Evolutionary conservation across 192 early-diverging fungal genomes (phyloP), one percentile per base, ranked within the genome.

Genomic region (Umbelopsis vinacea): DNA sequence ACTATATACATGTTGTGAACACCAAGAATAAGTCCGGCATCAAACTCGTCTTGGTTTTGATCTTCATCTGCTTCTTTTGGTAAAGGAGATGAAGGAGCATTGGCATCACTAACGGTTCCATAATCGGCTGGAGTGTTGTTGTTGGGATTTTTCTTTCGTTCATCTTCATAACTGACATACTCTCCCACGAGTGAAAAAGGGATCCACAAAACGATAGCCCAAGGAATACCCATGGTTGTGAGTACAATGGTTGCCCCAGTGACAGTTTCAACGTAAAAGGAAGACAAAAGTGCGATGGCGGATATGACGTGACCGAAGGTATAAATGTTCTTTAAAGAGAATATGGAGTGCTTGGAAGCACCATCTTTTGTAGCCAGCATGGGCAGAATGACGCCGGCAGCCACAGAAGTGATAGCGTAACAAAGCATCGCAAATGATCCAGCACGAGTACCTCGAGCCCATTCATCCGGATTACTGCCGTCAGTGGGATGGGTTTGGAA

Each of bases 1-100:
- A 96, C 94, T 66, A 97, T 92, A 76, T 94, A 97, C 75, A 98
- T 92, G 76, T 99, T 99, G 81, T 97, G 95, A 24, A 98, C 93
- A 2, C 96, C 97, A 46, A 97, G 82, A 12, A 96, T 88, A 52
- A 94, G 86, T 23, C 92, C 92, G 0, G 92, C 87, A 43, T 81
- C 79, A 52, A 81, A 81, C 9, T 81, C 79, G 12, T 80, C 79
- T 33, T 75, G 53, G 4, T 73, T 50, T 10, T 55, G 29, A 22
- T 76, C 52, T 10, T 69, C 29, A 2, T 50, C 50, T 15, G 54
- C n/a, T 33, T 63, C 57, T 26, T 63, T 63, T 35, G 57, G 57
- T 19, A 37, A 19, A 17, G 24, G 26, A 17, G 40, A 35, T 0
- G 67, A 60, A 52, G 57, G 37, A 0, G 26, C 46, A 8, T 29